Base-by-base conservation (phyloP, 306 rosid species). In the Cucurbita pepo region DNA sequence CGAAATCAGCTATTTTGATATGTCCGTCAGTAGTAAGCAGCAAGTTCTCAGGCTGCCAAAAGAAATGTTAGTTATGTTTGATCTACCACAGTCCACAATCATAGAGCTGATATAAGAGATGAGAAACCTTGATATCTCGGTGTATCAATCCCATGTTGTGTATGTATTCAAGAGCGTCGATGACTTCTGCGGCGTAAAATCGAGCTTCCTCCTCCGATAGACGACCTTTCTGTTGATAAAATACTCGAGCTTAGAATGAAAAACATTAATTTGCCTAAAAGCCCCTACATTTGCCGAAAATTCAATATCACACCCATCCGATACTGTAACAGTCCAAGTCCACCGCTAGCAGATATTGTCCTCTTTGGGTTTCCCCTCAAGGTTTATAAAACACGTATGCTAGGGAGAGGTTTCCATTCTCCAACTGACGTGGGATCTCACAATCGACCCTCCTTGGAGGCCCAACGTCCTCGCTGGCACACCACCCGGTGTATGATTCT, bases 1-100 rank as follows among this genome's bases (percentile, higher is more conserved):
- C 99, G 85, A 95, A 95, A 85, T 95, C 99, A 1, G 99, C 97
- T 78, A 95, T 84, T 86, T 95, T 95, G 78, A 95, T 85, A 72
- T 95, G 96, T 73, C 99, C 99, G 61, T 91, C 95, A 72, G 71
- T 58, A 16, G 99, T 91, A 74, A 95, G 95, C 58, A 95, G 86
- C 85, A 95, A 80, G 82, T 95, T 95, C 91, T 95, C 99, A 11
- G 99, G 99, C 99, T 95, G 96, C 78, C 78, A 77, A 82, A 78
- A 56, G 3, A 63, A 79, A 65, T 75, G 77, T 75, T 57, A 38
- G 69, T 84, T 62, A 66, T 73, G 75, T 57, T 15, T 56, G 72
- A 69, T 15, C 56, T 50, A 64, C 71, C 56, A 77, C 60, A 44
- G 44, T 63, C 66, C 47, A 81, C 58, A 44, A 58, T 80, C 78